phyloP scores from a whole-genome alignment of 1,284 basidiomycete genomes.

The Trichosporon ovoides region DNA sequence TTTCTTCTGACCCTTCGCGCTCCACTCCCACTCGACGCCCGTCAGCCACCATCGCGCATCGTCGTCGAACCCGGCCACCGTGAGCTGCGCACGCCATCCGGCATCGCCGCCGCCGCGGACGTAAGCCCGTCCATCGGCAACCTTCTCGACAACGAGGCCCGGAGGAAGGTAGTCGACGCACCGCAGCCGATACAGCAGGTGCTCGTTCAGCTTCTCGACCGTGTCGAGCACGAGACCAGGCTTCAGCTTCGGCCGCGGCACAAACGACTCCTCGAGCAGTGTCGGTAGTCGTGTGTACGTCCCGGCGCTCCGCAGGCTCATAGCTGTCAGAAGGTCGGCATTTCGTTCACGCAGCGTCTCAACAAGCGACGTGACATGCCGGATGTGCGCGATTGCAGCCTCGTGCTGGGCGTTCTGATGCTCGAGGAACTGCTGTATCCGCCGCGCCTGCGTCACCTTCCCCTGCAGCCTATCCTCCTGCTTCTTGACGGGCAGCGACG shows the following conservation, averaged over 20 bases:
- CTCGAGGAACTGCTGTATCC: conserved; percentile 39
- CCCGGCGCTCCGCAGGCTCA: conserved; percentile 31
- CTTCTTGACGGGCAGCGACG: conserved; percentile 21
- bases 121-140: conserved; percentile 37
- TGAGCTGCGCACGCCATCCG: conserved; percentile 39
- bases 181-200: conserved; percentile 37
- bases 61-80: conserved; percentile 37
- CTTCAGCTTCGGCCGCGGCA: conserved; percentile 30
- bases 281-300: conserved; percentile 37
- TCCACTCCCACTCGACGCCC: conserved; percentile 43
- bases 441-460: conserved; percentile 41
- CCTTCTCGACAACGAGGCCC: conserved; percentile 33
- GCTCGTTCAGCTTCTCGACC: conserved; percentile 34
- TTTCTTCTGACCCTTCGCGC: conserved; percentile 17
- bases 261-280: conserved; percentile 31
- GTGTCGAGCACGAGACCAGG: conserved; percentile 29
- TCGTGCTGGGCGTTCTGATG: conserved; percentile 45
- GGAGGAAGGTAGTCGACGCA: conserved; percentile 42
- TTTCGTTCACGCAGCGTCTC: conserved; percentile 41
- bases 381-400: conserved; percentile 34
- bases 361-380: conserved; percentile 31
- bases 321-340: conserved; percentile 41
- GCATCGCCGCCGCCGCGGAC: conserved; percentile 26
- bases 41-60: conserved; percentile 42
- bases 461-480: conserved; percentile 24